A percentile compares a stretch with the other conserved stretches of the same genome.
These are phyloP conservation scores for Amanita polypyramis DNA, from an alignment of 768 basidiomycete genomes.

Conservation along the genomic window DNA sequence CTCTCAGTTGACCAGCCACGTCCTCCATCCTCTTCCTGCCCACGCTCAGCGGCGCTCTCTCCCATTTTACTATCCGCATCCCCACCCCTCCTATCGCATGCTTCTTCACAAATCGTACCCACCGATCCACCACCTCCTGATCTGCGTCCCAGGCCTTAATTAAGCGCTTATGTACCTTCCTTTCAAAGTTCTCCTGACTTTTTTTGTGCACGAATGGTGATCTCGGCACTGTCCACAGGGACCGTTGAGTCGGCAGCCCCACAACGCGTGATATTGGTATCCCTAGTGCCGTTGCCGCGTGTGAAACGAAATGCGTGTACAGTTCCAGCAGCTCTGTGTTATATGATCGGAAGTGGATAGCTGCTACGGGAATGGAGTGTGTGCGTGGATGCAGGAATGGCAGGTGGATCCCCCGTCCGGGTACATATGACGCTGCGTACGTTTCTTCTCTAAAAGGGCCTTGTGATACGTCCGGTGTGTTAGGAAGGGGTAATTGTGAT, in stretches of 20 bases:
- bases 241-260: conserved; percentile 62
- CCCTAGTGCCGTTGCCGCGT: conserved; percentile 76
- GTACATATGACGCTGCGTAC: conserved; percentile 47
- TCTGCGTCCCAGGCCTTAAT: conserved; percentile 91
- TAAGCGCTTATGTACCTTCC: conserved; percentile 70
- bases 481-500: conserved; percentile 12
- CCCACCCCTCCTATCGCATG: conserved; percentile 83
- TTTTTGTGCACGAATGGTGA: conserved; percentile 92
- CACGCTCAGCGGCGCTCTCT: conserved; percentile 45
- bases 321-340: conserved; percentile 56
- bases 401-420: conserved; percentile 47
- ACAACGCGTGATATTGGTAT: conserved; percentile 64
- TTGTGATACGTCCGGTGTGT: background rate
- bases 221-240: conserved; percentile 77
- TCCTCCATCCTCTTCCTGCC: conserved; percentile 20
- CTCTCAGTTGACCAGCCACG: conserved; percentile 18
- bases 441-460: conserved; percentile 25
- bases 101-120: conserved; percentile 66
- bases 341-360: conserved; percentile 77
- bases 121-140: conserved; percentile 64
- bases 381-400: conserved; percentile 50
- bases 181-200: conserved; percentile 90
- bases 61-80: conserved; percentile 73
- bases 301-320: conserved; percentile 75
- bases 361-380: conserved; percentile 68